Percentiles rank a stretch among this genome's conserved stretches.
Evolutionary conservation across 192 early-diverging fungal species (phyloP).

Genomic region (Coemansia sp.): DNA sequence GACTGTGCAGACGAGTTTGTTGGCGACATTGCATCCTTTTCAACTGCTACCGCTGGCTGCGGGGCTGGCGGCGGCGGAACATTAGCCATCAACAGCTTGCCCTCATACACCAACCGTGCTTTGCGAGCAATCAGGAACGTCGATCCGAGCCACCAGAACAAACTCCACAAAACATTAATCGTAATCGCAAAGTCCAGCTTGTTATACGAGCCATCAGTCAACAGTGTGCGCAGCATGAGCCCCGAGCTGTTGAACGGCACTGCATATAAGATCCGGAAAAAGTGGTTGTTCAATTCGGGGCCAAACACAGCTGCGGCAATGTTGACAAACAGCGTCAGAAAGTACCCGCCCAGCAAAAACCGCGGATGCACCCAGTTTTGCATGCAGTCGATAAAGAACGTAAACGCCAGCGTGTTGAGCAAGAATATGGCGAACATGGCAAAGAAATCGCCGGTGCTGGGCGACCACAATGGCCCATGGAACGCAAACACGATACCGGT

Average conservation of each 20-base stretch:
- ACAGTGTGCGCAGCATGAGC: conserved; percentile 29
- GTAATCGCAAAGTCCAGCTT: conserved; percentile 31
- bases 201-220: conserved; percentile 38
- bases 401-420: conserved; percentile 39
- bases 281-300: conserved; percentile 46
- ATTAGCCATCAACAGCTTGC: conserved; percentile 40
- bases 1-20: not conserved
- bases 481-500: conserved; percentile 43
- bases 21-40: conserved; percentile 7
- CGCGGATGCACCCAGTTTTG: conserved; percentile 51
- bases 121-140: conserved; percentile 49
- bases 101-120: conserved; percentile 37
- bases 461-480: conserved; percentile 39
- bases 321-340: conserved; percentile 43
- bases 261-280: conserved; percentile 49
- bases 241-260: conserved; percentile 38
- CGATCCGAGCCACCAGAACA: conserved; percentile 46
- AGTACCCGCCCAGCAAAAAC: conserved; percentile 43
- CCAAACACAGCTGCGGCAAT: conserved; percentile 46
- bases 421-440: conserved; percentile 38
- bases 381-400: conserved; percentile 52
- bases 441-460: conserved; percentile 38
- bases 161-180: conserved; percentile 25
- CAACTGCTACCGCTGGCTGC: not conserved
- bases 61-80: conserved; percentile 34